A percentile compares a stretch with the other conserved stretches of the same genome.
These are phyloP conservation scores for Globisporangium okanoganense DNA, from an alignment of 352 stramenopile genomes.

Conservation along the genomic window DNA sequence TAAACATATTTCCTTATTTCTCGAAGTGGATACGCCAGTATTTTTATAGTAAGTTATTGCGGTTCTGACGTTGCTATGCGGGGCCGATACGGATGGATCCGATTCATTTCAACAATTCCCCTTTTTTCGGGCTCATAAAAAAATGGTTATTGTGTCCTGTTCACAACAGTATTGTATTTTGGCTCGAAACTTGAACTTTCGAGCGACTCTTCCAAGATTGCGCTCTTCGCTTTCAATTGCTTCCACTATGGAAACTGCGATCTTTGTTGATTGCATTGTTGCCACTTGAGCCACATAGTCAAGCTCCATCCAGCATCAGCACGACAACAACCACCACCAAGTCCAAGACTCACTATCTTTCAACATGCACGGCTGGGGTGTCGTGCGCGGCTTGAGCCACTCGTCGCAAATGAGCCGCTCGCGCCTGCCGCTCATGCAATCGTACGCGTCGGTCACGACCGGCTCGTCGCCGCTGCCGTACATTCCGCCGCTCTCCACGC, in stretches of 20 bases:
- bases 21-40: too few relatives aligned
- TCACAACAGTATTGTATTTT: background rate
- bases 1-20: too few relatives aligned
- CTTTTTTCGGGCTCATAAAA: too few relatives aligned
- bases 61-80: too few relatives aligned
- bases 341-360: too few relatives aligned
- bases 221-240: background rate
- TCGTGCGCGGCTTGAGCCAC: conserved; percentile 15
- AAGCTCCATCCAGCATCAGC: background rate
- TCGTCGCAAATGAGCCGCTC: conserved; percentile 13
- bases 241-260: background rate
- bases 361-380: conserved; percentile 16
- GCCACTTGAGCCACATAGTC: background rate
- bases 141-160: background rate
- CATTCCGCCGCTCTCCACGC: conserved; percentile 18
- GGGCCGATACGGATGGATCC: too few relatives aligned
- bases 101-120: too few relatives aligned
- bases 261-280: background rate
- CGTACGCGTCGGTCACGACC: conserved; percentile 13
- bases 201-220: background rate
- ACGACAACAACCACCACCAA: background rate
- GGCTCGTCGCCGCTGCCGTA: conserved; percentile 15
- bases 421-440: conserved; percentile 18
- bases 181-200: background rate
- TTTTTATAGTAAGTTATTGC: too few relatives aligned